Conservation (phyloP, 2,329 filamentous ascomycete genomes). For the Stachybotrys chartarum region DNA sequence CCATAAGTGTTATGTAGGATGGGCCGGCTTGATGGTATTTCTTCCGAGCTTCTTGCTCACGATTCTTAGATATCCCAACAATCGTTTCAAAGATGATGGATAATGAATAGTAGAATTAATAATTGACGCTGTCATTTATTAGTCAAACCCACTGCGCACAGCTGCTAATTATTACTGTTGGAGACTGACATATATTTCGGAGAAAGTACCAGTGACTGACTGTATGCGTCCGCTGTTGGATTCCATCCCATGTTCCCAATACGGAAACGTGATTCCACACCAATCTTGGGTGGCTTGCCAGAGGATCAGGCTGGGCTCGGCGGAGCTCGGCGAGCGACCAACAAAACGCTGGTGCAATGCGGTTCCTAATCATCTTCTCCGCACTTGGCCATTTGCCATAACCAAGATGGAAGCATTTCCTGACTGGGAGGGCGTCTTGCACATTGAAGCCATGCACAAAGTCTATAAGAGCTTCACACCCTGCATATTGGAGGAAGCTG, state of each 20-base stretch:
- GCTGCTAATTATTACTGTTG: no score
- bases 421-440: background rate
- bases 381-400: background rate
- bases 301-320: background rate
- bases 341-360: no score
- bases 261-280: background rate
- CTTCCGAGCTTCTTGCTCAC: background rate
- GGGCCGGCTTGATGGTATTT: background rate
- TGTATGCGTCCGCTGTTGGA: no score
- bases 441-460: no score
- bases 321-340: no score
- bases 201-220: no score
- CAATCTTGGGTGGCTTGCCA: background rate
- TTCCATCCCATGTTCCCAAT: background rate
- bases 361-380: background rate
- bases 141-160: no score
- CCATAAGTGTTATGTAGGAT: background rate
- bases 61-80: background rate
- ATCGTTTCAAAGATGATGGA: background rate
- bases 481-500: no score
- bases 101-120: background rate
- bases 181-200: no score
- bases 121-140: no score
- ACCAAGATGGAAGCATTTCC: background rate
- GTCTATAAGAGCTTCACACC: no score